Evolutionary conservation across 495 filamentous ascomycete genomes (phyloP).

Genomic region (Podospora tetraspora): DNA sequence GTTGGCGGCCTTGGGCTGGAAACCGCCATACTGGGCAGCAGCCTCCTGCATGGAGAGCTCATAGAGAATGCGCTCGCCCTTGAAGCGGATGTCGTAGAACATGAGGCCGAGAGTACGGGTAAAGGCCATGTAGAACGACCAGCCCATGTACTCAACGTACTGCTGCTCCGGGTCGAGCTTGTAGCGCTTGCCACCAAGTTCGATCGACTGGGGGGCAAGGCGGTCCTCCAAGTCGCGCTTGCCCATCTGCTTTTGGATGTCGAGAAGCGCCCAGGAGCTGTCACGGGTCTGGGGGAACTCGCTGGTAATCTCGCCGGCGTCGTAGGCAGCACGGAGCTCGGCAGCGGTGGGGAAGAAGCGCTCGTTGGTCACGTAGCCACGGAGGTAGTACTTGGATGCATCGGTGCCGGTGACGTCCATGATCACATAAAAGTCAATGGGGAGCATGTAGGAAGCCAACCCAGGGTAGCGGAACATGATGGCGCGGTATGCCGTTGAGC

Average conservation of each 20-base stretch:
- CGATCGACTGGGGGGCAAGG: slow-evolving; percentile 35
- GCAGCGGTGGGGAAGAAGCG: slow-evolving; percentile 31
- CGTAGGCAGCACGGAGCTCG: slow-evolving; percentile 33
- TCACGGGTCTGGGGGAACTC: slow-evolving; percentile 27
- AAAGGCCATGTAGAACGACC: slow-evolving; percentile 48
- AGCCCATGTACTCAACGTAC: slow-evolving; percentile 53
- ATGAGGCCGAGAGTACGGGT: slow-evolving; percentile 42
- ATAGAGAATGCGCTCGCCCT: slow-evolving; percentile 51
- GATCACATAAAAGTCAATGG: slow-evolving; percentile 36
- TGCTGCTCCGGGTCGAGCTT: slow-evolving; percentile 41
- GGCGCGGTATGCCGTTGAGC: slow-evolving; percentile 24
- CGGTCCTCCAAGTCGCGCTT: slow-evolving; percentile 37
- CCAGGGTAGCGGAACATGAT: slow-evolving; percentile 36
- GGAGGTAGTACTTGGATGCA: slow-evolving; percentile 30
- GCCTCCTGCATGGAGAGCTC: slow-evolving; percentile 53
- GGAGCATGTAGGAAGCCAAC: slow-evolving; percentile 28
- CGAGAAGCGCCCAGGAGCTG: slow-evolving; percentile 30
- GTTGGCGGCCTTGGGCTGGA: slow-evolving; percentile 42
- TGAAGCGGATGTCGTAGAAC: slow-evolving; percentile 49
- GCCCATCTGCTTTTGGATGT: slow-evolving; percentile 33
- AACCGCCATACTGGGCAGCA: slow-evolving; percentile 48
- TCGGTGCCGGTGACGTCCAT: slow-evolving; percentile 38
- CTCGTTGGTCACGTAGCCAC: slow-evolving; percentile 34
- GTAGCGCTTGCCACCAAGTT: slow-evolving; percentile 39
- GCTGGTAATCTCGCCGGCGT: slow-evolving; percentile 32